Evolutionary conservation across 352 stramenopile genomes (phyloP), one percentile per base, ranked within the genome.

Genomic region (Pythium grandisporangium): DNA sequence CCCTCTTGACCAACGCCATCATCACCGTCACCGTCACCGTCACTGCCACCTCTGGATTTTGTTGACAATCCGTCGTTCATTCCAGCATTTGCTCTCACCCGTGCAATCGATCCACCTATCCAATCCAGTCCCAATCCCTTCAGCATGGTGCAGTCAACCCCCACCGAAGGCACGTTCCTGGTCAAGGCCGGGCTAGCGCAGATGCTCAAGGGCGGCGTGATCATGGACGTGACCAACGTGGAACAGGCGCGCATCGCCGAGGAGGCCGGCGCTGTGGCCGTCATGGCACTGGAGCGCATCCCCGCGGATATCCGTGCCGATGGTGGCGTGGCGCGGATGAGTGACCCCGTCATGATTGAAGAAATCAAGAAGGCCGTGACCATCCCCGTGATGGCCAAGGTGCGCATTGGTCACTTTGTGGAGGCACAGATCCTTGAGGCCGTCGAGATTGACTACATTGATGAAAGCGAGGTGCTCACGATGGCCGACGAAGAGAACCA

Each of bases 341-440:
- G 82, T 30, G 96, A 99, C 68, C 96, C 96, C 12, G 54, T 93
- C 48, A 97, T 99, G 81, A 98, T 99, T 54, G 74, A 93, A 30
- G 90, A 93, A 56, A 99, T 99, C 68, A 98, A 99, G 71, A 96
- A 97, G 51, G 95, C 93, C 10, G 96, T 99, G 26, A 98, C 92
- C 24, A 99, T 99, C 55, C 96, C 96, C 12, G 96, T 99, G 27
- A 99, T 99, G 96, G 96, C 96, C 35, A 99, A 99, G 77, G 90
- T 84, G 21, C 89, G 96, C 48, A 99, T 99, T 51, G 95, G 95
- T 48, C 96, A 99, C 71, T 99, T 98, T 58, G 95, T 99, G 10
- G 96, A 99, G 66, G 92, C 96, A 1, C 95, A 99, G 65, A 98
- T 99, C 55, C 72, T 99, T 10, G 90, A 99, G 61, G 88, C 95